These are phyloP conservation scores for Lentinula boryana DNA, from an alignment of 768 basidiomycete genomes.

Conservation along the genomic window DNA sequence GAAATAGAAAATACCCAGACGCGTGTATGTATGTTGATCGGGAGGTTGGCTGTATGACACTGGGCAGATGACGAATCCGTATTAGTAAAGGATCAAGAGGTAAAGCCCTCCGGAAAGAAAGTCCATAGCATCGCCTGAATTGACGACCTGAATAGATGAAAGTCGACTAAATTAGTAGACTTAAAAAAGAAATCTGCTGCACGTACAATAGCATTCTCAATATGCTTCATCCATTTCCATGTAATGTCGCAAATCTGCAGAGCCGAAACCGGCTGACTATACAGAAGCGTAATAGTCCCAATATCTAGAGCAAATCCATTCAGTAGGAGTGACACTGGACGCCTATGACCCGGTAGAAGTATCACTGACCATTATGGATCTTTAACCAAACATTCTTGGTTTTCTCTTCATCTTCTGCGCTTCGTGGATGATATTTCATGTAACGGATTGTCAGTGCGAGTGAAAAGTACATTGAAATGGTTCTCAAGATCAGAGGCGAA, in stretches of 20 bases:
- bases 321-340: no score
- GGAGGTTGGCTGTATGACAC: slow-evolving; percentile 40
- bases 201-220: slow-evolving; percentile 30
- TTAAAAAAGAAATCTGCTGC: neutral
- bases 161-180: neutral
- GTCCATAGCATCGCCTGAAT: slow-evolving; percentile 43
- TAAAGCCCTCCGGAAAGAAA: slow-evolving; percentile 5
- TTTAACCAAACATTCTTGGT: slow-evolving; percentile 45
- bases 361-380: slow-evolving; percentile 34
- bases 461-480: neutral
- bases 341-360: neutral
- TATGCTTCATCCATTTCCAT: slow-evolving; percentile 35
- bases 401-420: slow-evolving; percentile 33
- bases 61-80: neutral
- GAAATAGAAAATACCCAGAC: slow-evolving; percentile 47
- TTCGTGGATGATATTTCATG: slow-evolving; percentile 43
- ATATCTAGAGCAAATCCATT: slow-evolving; percentile 23
- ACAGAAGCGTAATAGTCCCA: slow-evolving; percentile 34
- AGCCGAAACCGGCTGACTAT: slow-evolving; percentile 37
- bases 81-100: neutral
- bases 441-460: slow-evolving; percentile 27
- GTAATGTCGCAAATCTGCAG: slow-evolving; percentile 32
- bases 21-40: slow-evolving; percentile 35
- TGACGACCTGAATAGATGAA: slow-evolving; percentile 27
- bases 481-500: neutral